Evolutionary conservation across 192 early-diverging fungal species (phyloP), one percentile per base, ranked within the genome.

Genomic region (Coemansia sp.): DNA sequence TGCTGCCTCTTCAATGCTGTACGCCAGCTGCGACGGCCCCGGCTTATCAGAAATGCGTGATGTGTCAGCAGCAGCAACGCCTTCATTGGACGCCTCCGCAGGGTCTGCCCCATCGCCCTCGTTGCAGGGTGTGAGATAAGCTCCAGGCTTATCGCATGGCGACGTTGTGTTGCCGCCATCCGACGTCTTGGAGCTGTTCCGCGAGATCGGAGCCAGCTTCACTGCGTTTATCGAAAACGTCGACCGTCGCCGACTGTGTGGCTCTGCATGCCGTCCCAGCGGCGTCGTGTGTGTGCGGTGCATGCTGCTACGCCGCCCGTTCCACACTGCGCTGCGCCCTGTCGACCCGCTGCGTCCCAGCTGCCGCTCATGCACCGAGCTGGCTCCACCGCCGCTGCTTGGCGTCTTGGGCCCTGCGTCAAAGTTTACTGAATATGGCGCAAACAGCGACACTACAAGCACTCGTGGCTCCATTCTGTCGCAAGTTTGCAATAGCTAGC

Each of bases 361-460:
- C 59, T 71, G 60, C 12, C 62, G 57, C 48, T 69, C 75, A 27
- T 56, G 59, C 29, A 62, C 67, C n/a, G 62, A 23, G 24, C 10
- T 62, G 47, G 48, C 17, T 10, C 23, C 39, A 37, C 23, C 56
- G 3, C 69, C 25, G 3, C 68, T 35, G 25, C 58, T 59, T 35
- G 69, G 67, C 39, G 58, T 57, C 24, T 52, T 61, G 19, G 41
- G 41, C 19, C 63, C 45, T 54, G 60, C 57, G 72, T 69, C 82
- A 70, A 89, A 85, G 68, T 85, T 85, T 69, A 88, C 83, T 29
- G 92, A 91, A 45, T 86, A 84, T 5, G 92, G 92, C 41, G 91
- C 82, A 66, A 89, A 89, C 7, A 93, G 75, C 8, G 89, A 84
- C 9, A 87, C 89, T n/a, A 91, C 85, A 12, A 92, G 75, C 6